Evolutionary conservation across 202 grass and related monocot species (phyloP), one percentile per base, ranked within the genome.

Genomic region (Saccharum hybrid): DNA sequence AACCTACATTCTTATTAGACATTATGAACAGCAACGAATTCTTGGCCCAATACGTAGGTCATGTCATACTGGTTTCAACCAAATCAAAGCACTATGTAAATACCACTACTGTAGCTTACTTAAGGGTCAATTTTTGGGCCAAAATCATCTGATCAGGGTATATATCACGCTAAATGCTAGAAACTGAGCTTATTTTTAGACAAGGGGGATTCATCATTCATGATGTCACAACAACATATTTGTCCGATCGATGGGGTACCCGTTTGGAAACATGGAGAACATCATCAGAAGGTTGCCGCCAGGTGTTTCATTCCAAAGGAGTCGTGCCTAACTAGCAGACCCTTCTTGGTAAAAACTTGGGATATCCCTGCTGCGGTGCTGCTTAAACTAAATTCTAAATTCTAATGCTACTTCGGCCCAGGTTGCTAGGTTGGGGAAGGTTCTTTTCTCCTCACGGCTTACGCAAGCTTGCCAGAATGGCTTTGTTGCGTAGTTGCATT

Each of bases 211-310:
- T 48, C 12, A 48, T 48, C 12, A 6, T 2, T 54, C 13, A 74
- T 54, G 45, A 48, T 60, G 56, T 23, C 0, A 12, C 11, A 16
- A 63, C 2, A 30, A 28, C 42, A 71, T 61, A 18, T 12, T 62
- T 72, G 67, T 62, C 54, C 52, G 3, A 65, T 79, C 75, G 31
- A 63, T 72, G 39, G 56, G 28, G 28, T 70, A 79, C 31, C 6
- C 9, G 1, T 22, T 16, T 46, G 10, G 28, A 64, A 41, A 41
- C 73, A 82, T 82, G 73, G 79, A 77, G 57, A 69, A 45, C 28
- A 40, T 15, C 71, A 40, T 42, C 18, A 7, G 14, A 72, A 21
- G 15, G 13, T 4, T 37, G 42, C 19, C 16, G 9, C 46, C 45
- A 45, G 46, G 10, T 14, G 13, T 49, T 15, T 13, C 46, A 49